Conservation (phyloP, 768 basidiomycete species). For the Boletus sp. region DNA sequence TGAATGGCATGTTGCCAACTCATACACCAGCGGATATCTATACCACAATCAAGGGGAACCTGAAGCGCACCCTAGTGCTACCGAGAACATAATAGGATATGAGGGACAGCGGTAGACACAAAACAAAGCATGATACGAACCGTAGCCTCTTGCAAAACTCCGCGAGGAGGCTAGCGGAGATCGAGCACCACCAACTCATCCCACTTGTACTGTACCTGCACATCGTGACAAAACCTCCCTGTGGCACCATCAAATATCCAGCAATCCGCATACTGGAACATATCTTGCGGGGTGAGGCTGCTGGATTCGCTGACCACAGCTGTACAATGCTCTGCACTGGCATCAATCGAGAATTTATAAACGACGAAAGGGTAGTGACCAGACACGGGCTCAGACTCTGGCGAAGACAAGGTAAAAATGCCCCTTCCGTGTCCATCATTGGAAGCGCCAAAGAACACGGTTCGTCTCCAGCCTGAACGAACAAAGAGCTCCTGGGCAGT, state of each 20-base stretch:
- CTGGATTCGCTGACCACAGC: slow-evolving; percentile 13
- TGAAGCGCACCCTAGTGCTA: background rate
- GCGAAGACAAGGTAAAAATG: slow-evolving; percentile 7
- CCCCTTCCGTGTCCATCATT: slow-evolving; percentile 18
- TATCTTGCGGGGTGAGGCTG: slow-evolving; percentile 5
- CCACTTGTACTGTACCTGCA: background rate
- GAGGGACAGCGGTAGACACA: background rate
- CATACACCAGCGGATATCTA: background rate
- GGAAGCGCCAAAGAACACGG: slow-evolving; percentile 10
- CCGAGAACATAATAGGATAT: background rate
- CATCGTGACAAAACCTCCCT: slow-evolving; percentile 19
- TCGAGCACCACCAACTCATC: slow-evolving; percentile 15
- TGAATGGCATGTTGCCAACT: background rate
- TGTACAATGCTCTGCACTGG: slow-evolving; percentile 14
- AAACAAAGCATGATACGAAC: background rate
- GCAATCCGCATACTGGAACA: background rate
- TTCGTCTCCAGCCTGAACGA: slow-evolving; percentile 10
- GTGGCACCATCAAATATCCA: slow-evolving; percentile 18
- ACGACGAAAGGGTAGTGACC: background rate
- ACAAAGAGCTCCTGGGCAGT: slow-evolving; percentile 12
- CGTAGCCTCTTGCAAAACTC: background rate
- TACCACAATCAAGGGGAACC: background rate
- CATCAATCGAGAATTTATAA: slow-evolving; percentile 22
- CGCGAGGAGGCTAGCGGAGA: slow-evolving; percentile 8
- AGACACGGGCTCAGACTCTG: background rate